phyloP scores from a whole-genome alignment of 2,329 filamentous ascomycete species.

The Pseudogymnoascus sp. region DNA sequence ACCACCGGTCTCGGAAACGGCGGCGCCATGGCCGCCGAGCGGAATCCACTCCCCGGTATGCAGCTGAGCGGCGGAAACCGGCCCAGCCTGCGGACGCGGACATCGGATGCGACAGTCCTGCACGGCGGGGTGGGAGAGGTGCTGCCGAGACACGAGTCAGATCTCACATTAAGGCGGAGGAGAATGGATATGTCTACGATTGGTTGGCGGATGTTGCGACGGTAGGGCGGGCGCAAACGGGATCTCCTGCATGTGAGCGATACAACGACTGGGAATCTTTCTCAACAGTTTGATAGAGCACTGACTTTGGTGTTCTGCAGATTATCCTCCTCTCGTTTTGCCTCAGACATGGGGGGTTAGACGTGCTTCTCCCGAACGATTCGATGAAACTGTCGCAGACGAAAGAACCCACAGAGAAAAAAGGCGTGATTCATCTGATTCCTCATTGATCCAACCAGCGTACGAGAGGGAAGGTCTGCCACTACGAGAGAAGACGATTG shows the following conservation, averaged over 20 bases:
- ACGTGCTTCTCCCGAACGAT: background rate
- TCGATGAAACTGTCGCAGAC: background rate
- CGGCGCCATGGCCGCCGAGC: background rate
- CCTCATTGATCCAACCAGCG: background rate
- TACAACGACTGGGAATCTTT: background rate
- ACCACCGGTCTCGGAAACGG: background rate
- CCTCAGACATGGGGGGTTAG: background rate
- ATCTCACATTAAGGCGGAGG: background rate
- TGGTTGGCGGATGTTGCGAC: background rate
- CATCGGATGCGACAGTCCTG: background rate
- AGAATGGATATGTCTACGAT: background rate
- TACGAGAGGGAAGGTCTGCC: background rate
- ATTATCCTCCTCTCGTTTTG: background rate
- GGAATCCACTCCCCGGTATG: background rate
- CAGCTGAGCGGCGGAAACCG: background rate
- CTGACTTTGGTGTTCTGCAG: background rate
- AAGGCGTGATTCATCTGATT: background rate
- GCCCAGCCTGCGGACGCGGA: background rate
- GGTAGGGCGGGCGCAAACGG: background rate
- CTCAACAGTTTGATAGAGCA: background rate
- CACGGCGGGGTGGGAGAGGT: background rate
- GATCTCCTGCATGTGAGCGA: background rate
- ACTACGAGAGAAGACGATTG: background rate
- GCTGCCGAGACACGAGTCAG: background rate
- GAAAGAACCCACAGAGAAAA: background rate